Percentiles rank a stretch among this genome's conserved stretches.
These are phyloP conservation scores for Closterium sp. DNA, from an alignment of 139 green algal species.

Conservation along the genomic window DNA sequence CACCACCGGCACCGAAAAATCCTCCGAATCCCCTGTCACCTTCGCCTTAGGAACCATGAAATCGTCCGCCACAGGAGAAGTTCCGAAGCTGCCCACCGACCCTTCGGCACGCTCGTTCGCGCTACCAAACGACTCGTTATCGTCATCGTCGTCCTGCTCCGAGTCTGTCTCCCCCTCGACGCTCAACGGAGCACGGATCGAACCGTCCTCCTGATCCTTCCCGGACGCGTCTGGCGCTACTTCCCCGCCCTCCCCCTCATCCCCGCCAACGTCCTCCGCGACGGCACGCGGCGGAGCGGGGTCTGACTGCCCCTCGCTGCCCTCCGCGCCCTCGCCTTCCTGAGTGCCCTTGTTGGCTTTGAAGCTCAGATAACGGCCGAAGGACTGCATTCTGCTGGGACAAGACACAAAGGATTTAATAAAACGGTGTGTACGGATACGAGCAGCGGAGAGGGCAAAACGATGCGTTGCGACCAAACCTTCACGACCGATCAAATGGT, in stretches of 20 bases:
- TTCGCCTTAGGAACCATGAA: slow-evolving; percentile 1
- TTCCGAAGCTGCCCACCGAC: not conserved
- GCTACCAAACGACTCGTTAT: slow-evolving; percentile 9
- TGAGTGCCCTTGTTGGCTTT: not conserved
- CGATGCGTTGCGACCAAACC: too few species aligned
- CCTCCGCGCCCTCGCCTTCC: not conserved
- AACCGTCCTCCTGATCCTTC: not conserved
- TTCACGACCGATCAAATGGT: too few species aligned
- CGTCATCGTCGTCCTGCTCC: not conserved
- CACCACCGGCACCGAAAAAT: slow-evolving; percentile 11
- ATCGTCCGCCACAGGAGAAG: not conserved
- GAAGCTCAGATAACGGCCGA: not conserved
- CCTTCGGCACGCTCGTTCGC: slow-evolving; percentile 3
- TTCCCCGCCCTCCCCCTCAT: not conserved
- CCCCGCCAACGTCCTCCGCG: not conserved
- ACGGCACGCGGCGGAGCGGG: not conserved
- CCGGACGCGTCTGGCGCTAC: not conserved
- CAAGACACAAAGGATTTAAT: not conserved
- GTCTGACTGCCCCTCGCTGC: not conserved
- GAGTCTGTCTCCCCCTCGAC: not conserved
- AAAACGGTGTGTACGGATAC: not conserved
- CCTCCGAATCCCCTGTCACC: slow-evolving; percentile 12
- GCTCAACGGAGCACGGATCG: slow-evolving; percentile 20
- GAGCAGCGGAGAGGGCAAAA: not conserved
- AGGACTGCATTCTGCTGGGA: not conserved